Conservation (phyloP, 2,329 filamentous ascomycete genomes). For the Tricladium varicosporioides region DNA sequence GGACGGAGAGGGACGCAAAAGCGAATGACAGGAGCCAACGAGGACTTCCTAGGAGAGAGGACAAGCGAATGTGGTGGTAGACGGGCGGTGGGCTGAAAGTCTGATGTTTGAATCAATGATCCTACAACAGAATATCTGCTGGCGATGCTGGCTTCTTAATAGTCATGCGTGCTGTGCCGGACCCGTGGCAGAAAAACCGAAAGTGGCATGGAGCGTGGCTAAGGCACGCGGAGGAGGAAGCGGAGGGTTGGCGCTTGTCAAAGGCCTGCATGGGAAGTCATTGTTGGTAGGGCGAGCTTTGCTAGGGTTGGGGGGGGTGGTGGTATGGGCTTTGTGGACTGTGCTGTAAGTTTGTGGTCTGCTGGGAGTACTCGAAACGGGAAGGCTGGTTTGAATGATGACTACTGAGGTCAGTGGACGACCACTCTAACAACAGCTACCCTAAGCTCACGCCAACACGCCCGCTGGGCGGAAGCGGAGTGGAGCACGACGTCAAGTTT, state of each 20-base stretch:
- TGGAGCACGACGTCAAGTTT: neutral
- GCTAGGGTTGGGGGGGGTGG: no score
- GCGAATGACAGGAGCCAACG: constrained; percentile 74
- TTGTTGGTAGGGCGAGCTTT: no score
- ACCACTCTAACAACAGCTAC: no score
- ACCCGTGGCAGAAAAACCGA: constrained; percentile 25
- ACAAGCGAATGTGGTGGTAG: constrained; percentile 33
- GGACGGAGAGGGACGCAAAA: constrained; percentile 39
- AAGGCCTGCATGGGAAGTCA: neutral
- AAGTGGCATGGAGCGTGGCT: constrained; percentile 15
- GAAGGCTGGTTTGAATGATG: no score
- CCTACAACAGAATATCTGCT: constrained; percentile 21
- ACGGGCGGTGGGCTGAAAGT: constrained; percentile 14
- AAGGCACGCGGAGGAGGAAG: neutral
- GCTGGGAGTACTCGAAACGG: no score
- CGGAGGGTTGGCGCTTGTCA: neutral
- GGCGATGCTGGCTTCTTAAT: constrained; percentile 31
- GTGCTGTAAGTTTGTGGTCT: no score
- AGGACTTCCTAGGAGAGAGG: constrained; percentile 61
- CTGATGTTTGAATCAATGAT: constrained; percentile 16
- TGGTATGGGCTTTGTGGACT: no score
- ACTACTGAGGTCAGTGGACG: no score
- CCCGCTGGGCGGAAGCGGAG: neutral
- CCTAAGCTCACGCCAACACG: neutral
- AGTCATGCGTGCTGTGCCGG: constrained; percentile 19